A percentile compares a stretch with the other conserved stretches of the same genome.
These are phyloP conservation scores for Pelargonium nanum DNA, from an alignment of 345 rosid genomes.

Conservation along the genomic window DNA sequence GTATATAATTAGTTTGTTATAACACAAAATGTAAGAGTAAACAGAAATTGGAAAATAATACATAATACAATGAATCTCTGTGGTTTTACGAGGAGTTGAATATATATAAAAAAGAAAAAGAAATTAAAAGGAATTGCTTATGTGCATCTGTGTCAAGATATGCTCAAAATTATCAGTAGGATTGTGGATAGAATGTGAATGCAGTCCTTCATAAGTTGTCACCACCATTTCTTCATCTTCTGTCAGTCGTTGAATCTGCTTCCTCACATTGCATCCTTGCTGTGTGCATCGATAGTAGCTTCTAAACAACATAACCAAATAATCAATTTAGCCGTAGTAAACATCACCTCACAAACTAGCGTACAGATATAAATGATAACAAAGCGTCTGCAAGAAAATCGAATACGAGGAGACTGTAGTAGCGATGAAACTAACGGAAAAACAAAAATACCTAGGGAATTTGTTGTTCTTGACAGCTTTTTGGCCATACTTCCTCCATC, in stretches of 20 bases:
- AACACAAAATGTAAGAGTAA: too few relatives aligned
- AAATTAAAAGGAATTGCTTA: slow-evolving; percentile 38
- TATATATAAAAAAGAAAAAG: too few relatives aligned
- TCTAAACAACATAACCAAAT: slow-evolving; percentile 25
- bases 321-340: not conserved
- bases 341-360: too few relatives aligned
- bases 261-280: slow-evolving; percentile 86
- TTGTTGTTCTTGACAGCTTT: slow-evolving; percentile 77
- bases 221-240: slow-evolving; percentile 77
- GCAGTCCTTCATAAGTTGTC: slow-evolving; percentile 90
- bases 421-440: too few relatives aligned
- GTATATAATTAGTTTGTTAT: too few relatives aligned
- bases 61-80: too few relatives aligned
- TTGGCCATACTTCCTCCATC: slow-evolving; percentile 91
- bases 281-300: slow-evolving; percentile 89
- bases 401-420: too few relatives aligned
- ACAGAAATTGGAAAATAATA: too few relatives aligned
- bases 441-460: slow-evolving; percentile 63
- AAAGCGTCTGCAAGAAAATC: too few relatives aligned
- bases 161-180: slow-evolving; percentile 79
- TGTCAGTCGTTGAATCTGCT: slow-evolving; percentile 78
- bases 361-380: too few relatives aligned
- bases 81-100: too few relatives aligned
- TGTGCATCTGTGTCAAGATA: slow-evolving; percentile 79
- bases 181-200: slow-evolving; percentile 67